A percentile compares a stretch with the other conserved stretches of the same genome.
Evolutionary conservation across 306 rosid species (phyloP).

Genomic region (Cucumis cinereus): DNA sequence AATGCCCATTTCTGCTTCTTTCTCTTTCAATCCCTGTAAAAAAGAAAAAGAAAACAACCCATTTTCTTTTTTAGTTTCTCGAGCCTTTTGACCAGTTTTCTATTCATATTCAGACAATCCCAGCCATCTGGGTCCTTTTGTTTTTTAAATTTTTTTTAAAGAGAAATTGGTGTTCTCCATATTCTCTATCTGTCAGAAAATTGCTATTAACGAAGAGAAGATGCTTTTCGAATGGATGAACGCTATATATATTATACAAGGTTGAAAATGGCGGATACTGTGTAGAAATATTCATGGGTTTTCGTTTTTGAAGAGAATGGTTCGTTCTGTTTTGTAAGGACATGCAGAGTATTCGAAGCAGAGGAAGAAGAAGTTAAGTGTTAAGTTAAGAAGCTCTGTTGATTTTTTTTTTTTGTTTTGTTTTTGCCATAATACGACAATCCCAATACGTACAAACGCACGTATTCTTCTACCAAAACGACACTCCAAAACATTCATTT

Average conservation of each 20-base stretch:
- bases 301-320: neutral
- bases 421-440: slow-evolving; percentile 44
- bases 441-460: slow-evolving; percentile 40
- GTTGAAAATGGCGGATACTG: neutral
- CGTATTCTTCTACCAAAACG: slow-evolving; percentile 19
- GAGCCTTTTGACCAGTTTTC: slow-evolving; percentile 5
- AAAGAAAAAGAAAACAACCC: neutral
- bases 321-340: slow-evolving; percentile 5
- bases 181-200: neutral
- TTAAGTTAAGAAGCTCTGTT: neutral
- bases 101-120: neutral
- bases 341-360: neutral
- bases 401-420: neutral
- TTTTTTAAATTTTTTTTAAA: neutral
- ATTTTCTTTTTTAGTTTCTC: neutral
- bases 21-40: neutral
- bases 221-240: neutral
- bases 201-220: slow-evolving; percentile 1
- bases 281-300: neutral
- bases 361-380: neutral
- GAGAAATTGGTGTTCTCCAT: neutral
- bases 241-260: neutral
- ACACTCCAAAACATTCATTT: slow-evolving; percentile 31
- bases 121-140: neutral
- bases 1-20: neutral